Evolutionary conservation across 2,329 filamentous ascomycete species (phyloP), one percentile per base, ranked within the genome.

Genomic region (Neonectria punicea): DNA sequence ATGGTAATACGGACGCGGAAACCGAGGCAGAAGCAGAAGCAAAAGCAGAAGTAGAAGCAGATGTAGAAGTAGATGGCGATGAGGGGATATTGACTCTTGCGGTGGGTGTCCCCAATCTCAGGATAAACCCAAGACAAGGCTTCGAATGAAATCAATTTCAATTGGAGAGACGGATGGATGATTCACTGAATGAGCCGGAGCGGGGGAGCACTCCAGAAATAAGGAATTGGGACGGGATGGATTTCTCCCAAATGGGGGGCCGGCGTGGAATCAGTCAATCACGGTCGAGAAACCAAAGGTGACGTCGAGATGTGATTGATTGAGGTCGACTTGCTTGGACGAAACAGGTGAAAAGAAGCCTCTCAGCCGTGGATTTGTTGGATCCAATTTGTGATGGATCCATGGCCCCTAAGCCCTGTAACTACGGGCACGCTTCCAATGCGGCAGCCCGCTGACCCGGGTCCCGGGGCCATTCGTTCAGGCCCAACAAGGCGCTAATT

Each of bases 231-330:
- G 3, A 25, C 25, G 25, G 25, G 25, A 25, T 25, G 25, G 25
- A 4, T 20, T 51, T 18, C 28, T 32, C 30, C 4, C 36, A 8
- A n/a, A n/a, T 6, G 14, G 14, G 36, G 36, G 30, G 49, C 18
- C 39, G n/a, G 7, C 8, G n/a, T 8, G 28, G 16, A 34, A 34
- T 34, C 49, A 51, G 30, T 51, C 49, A 51, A 51, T 51, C 49
- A 51, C 28, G 49, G 49, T 18, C 49, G 30, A 18, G 30, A 18
- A 39, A 14, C n/a, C 8, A 51, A 51, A 11, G 28, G 49, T 51
- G 49, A 51, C n/a, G 49, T 34, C n/a, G 49, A 18, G 49, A 51
- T 32, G 30, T 51, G 49, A 51, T 51, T 20, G 28, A 51, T 34
- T 25, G 25, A 25, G 25, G 25, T 34, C 30, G 30, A 34, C 18